phyloP scores from a whole-genome alignment of 768 basidiomycete genomes.

The Serendipita sp. region DNA sequence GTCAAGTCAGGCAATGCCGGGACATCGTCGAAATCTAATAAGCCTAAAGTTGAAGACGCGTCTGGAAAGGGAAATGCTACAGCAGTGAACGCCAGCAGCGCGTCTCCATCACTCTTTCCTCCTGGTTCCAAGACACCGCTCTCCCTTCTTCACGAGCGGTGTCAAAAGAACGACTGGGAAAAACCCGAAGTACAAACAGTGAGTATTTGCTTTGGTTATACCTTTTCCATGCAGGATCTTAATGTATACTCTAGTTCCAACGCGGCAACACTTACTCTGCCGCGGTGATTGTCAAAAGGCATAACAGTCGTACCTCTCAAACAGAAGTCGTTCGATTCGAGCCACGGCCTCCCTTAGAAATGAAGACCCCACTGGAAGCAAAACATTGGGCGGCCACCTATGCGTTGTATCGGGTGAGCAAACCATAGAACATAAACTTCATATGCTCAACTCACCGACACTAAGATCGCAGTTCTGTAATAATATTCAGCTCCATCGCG shows the following conservation, averaged over 20 bases:
- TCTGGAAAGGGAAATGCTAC: not conserved
- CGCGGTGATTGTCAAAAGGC: conserved; percentile 43
- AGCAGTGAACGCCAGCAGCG: conserved; percentile 12
- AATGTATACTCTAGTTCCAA: conserved; percentile 20
- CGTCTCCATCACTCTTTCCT: conserved; percentile 48
- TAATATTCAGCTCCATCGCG: conserved; percentile 50
- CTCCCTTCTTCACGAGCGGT: conserved; percentile 70
- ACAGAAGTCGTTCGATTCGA: conserved; percentile 54
- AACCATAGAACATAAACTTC: conserved; percentile 5
- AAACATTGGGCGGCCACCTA: conserved; percentile 86
- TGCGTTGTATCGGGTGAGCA: conserved; percentile 63
- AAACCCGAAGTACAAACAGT: conserved; percentile 68
- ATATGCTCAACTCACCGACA: conserved; percentile 13
- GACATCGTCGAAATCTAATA: conserved; percentile 49
- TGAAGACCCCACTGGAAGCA: conserved; percentile 60
- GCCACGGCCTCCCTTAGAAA: conserved; percentile 53
- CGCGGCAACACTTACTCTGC: conserved; percentile 41
- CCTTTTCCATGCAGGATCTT: conserved; percentile 6
- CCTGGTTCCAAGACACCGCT: conserved; percentile 74
- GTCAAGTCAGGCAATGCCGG: conserved; percentile 85
- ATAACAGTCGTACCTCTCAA: conserved; percentile 56
- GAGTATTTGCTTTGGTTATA: conserved; percentile 1
- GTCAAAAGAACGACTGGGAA: conserved; percentile 83
- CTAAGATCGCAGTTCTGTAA: conserved; percentile 48
- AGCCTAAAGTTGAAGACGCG: conserved; percentile 14